phyloP scores from a whole-genome alignment of 345 rosid species.

The Salix caprea region DNA sequence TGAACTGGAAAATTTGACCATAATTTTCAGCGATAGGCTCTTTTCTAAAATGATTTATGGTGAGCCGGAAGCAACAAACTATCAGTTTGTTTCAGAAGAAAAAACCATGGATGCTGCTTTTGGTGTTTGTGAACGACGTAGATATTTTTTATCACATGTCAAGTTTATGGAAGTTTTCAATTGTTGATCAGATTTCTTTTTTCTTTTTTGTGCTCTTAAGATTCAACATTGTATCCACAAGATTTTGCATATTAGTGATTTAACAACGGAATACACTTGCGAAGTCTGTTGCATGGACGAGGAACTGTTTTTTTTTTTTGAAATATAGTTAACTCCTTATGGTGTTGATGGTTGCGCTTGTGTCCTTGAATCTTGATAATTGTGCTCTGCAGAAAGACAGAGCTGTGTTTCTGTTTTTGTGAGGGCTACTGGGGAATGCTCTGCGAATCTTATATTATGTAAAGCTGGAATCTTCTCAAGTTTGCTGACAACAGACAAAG shows the following conservation, averaged over 20 bases:
- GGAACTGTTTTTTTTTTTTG: neutral
- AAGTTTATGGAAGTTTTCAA: neutral
- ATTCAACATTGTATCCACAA: neutral
- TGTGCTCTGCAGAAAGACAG: constrained; percentile 40
- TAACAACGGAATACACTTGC: neutral
- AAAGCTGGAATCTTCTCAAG: neutral
- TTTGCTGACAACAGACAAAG: neutral
- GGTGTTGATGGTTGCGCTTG: neutral
- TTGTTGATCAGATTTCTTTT: neutral
- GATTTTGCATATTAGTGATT: neutral
- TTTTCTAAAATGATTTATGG: neutral
- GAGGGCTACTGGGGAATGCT: constrained; percentile 57
- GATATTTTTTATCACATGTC: neutral
- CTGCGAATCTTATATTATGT: constrained; percentile 18
- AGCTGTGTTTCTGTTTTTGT: constrained; percentile 29
- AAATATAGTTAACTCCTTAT: neutral
- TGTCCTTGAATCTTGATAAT: neutral
- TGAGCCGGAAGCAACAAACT: neutral
- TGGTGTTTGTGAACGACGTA: neutral
- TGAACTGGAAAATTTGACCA: neutral
- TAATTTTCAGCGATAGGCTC: neutral
- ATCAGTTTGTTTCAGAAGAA: neutral
- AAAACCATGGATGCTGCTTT: neutral
- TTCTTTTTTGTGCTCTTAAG: neutral
- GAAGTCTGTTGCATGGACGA: neutral